A percentile compares a stretch with the other conserved stretches of the same genome.
These are phyloP conservation scores for Lasiodiplodia gonubiensis DNA, from an alignment of 2,329 filamentous ascomycete species.

Conservation along the genomic window DNA sequence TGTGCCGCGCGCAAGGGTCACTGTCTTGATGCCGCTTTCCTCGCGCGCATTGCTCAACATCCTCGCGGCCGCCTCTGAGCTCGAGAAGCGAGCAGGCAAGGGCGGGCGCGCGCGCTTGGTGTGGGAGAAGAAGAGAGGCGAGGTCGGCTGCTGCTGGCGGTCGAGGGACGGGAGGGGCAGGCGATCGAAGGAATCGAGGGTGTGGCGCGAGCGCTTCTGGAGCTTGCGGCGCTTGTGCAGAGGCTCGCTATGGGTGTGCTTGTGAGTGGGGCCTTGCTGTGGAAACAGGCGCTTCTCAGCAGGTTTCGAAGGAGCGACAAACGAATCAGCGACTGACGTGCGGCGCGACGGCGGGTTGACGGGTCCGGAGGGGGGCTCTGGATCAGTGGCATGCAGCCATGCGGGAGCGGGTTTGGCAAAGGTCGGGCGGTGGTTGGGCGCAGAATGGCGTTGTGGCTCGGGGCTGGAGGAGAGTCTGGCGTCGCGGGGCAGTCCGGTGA, in stretches of 20 bases:
- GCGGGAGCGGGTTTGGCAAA: conserved; percentile 29
- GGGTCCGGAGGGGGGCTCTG: conserved; percentile 32
- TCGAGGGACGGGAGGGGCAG: conserved; percentile 36
- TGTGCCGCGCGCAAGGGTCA: conserved; percentile 57
- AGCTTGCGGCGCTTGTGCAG: conserved; percentile 44
- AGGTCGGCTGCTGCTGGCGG: conserved; percentile 46
- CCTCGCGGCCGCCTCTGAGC: conserved; percentile 62
- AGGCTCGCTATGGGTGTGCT: conserved; percentile 35
- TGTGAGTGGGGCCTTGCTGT: background rate
- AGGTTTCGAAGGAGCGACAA: conserved; percentile 28
- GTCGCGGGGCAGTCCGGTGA: conserved; percentile 39
- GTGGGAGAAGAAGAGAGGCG: conserved; percentile 61
- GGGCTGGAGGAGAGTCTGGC: conserved; percentile 27
- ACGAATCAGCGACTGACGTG: conserved; percentile 31
- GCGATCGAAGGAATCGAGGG: conserved; percentile 43
- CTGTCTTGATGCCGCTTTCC: conserved; percentile 57
- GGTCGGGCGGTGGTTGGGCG: conserved; percentile 35
- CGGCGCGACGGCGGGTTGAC: conserved; percentile 24
- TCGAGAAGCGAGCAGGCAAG: conserved; percentile 62
- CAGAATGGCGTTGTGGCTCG: conserved; percentile 33
- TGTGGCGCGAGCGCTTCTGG: conserved; percentile 40
- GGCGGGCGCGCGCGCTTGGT: conserved; percentile 49
- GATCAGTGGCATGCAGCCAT: conserved; percentile 19
- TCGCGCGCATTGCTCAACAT: conserved; percentile 61
- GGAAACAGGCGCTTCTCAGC: conserved; percentile 26